Evolutionary conservation across 1,284 basidiomycete species (phyloP), one percentile per base, ranked within the genome.

Genomic region (Moesziomyces sp.): DNA sequence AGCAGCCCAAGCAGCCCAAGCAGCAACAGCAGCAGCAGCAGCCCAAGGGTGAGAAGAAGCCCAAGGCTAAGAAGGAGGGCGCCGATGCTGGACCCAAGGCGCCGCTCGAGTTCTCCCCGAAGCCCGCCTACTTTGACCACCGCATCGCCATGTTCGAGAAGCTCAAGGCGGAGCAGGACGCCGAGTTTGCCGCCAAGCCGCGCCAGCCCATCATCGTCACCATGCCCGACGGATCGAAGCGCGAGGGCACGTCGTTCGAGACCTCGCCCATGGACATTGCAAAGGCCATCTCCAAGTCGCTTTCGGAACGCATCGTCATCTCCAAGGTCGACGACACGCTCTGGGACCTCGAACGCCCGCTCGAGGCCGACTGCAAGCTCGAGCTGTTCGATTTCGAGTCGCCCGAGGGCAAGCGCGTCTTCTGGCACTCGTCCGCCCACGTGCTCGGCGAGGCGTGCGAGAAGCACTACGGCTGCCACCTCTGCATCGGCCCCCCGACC

Each of bases 341-440:
- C 2, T 99, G 95, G 94, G 97, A 99, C 85, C 88, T 99, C 26
- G 93, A 96, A 78, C 89, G 97, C 59, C 96, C 96, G 0, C 87
- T 99, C 23, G 97, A 98, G 86, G 87, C 86, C 35, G 90, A 91
- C 1, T 91, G 90, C 81, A 90, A 89, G 75, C 88, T 99, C 46
- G 91, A 94, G 76, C 84, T 99, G 23, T 88, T 99, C 56, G 93
- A 97, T 86, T 99, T 99, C 82, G 94, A 98, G 54, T 90, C 95
- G 73, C 91, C 92, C 10, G 94, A 98, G 88, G 96, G 94, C 26
- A 82, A 82, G 70, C 71, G 79, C 42, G 97, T 99, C 38, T 99
- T 99, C 87, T 99, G 97, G 97, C 97, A 99, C 85, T 98, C 96
- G 24, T 98, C 95, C 13, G 97, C 97, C 0, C 97, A 99, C 86